Conservation (phyloP, 2,329 filamentous ascomycete species). For the Pseudocercospora eumusae region DNA sequence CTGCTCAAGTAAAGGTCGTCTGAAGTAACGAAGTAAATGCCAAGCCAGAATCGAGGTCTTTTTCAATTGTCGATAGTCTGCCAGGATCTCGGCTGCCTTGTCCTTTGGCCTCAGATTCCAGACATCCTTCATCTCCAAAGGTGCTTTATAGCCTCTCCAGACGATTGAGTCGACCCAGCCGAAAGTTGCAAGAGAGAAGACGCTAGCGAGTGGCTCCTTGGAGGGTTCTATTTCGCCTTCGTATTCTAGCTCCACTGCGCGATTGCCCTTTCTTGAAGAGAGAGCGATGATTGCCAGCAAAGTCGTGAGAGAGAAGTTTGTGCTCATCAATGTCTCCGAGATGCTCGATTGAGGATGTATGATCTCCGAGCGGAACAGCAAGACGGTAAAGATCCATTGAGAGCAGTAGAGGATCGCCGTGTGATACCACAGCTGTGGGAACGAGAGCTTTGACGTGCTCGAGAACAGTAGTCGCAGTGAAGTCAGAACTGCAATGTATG, state of each 20-base stretch:
- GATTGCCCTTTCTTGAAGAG: conserved; percentile 88
- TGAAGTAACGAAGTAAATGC: conserved; percentile 85
- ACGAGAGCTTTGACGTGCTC: conserved; percentile 60
- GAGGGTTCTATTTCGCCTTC: conserved; percentile 87
- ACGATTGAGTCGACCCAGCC: conserved; percentile 88
- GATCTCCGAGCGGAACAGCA: conserved; percentile 81
- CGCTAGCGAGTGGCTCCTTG: conserved; percentile 79
- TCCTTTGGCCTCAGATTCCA: conserved; percentile 90
- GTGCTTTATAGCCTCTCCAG: conserved; percentile 81
- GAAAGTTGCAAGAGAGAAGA: conserved; percentile 86
- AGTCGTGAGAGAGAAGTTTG: conserved; percentile 73
- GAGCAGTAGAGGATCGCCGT: conserved; percentile 79
- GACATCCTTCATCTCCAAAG: conserved; percentile 79
- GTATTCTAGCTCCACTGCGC: conserved; percentile 81
- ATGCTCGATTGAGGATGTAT: conserved; percentile 70
- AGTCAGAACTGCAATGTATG: conserved; percentile 74
- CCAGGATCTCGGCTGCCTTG: conserved; percentile 78
- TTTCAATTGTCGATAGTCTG: conserved; percentile 80
- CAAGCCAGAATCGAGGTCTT: conserved; percentile 76
- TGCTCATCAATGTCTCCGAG: conserved; percentile 65
- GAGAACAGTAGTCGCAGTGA: conserved; percentile 69
- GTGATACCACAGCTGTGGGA: conserved; percentile 86
- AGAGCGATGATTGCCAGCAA: conserved; percentile 75
- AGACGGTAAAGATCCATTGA: conserved; percentile 75
- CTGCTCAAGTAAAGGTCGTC: conserved; percentile 71